These are phyloP conservation scores for Ophiostoma montium DNA, from an alignment of 2,329 filamentous ascomycete genomes.

Conservation along the genomic window DNA sequence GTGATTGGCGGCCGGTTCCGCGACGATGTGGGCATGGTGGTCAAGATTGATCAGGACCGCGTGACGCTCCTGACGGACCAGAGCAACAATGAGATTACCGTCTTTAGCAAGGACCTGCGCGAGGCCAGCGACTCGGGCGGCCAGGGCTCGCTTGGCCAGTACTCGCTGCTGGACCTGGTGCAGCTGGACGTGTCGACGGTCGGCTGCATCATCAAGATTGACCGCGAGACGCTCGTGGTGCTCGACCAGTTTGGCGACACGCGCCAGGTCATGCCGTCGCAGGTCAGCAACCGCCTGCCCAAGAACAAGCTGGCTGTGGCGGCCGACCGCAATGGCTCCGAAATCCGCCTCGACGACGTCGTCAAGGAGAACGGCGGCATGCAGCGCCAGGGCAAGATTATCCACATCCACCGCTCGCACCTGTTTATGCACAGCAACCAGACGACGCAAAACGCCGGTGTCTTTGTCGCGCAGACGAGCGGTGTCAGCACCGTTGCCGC, in stretches of 20 bases:
- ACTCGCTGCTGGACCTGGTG: conserved; percentile 82
- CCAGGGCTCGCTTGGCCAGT: conserved; percentile 72
- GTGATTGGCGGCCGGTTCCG: conserved; percentile 91
- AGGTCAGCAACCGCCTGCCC: conserved; percentile 80
- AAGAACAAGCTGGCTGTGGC: conserved; percentile 74
- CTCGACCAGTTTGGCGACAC: conserved; percentile 81
- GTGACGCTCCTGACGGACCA: conserved; percentile 90
- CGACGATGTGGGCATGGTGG: conserved; percentile 94
- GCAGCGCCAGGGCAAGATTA: conserved; percentile 71
- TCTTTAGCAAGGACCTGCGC: conserved; percentile 93
- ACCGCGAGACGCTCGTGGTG: conserved; percentile 79
- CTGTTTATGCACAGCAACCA: conserved; percentile 80
- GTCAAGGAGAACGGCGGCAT: conserved; percentile 85
- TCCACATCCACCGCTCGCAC: conserved; percentile 88
- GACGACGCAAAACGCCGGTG: conserved; percentile 71
- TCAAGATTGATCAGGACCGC: conserved; percentile 81
- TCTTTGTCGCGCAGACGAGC: conserved; percentile 74
- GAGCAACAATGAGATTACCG: conserved; percentile 83
- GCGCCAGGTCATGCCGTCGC: conserved; percentile 73
- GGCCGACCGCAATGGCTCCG: conserved; percentile 82
- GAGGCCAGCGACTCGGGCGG: conserved; percentile 87
- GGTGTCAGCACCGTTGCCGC: conserved; percentile 88
- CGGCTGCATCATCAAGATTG: conserved; percentile 85
- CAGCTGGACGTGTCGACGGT: conserved; percentile 89
- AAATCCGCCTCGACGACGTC: conserved; percentile 82